phyloP scores from a whole-genome alignment of 2,329 filamentous ascomycete species.

The Thelonectria rubi region DNA sequence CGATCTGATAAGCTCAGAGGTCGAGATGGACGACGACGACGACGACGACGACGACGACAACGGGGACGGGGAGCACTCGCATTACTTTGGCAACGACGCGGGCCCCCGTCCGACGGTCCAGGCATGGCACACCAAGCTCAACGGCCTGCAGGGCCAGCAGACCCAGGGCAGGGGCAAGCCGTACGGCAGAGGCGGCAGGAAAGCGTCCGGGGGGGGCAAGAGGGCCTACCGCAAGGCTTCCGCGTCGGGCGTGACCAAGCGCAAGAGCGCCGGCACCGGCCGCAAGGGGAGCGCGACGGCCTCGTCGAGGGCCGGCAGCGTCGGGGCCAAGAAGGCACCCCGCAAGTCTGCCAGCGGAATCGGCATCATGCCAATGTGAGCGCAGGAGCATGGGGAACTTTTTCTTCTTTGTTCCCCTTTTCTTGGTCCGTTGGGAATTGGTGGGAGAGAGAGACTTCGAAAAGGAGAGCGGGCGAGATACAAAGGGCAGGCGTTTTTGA shows the following conservation, averaged over 20 bases:
- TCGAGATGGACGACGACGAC: constrained; percentile 50
- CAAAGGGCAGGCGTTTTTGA: constrained; percentile 29
- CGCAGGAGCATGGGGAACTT: background rate
- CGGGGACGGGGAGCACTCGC: constrained; percentile 55
- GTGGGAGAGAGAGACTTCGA: background rate
- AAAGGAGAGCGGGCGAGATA: background rate
- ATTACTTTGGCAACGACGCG: constrained; percentile 53
- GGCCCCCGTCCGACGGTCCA: constrained; percentile 43
- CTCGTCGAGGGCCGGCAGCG: constrained; percentile 33
- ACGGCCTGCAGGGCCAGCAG: constrained; percentile 42
- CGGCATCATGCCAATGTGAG: constrained; percentile 51
- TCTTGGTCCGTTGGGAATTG: no score
- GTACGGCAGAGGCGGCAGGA: constrained; percentile 43
- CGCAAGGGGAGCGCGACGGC: constrained; percentile 46
- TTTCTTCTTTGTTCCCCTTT: background rate
- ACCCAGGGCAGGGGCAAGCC: constrained; percentile 41
- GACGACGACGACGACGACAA: constrained; percentile 47
- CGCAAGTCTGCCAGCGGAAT: constrained; percentile 50
- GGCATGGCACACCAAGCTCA: constrained; percentile 47
- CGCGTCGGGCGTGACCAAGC: constrained; percentile 44
- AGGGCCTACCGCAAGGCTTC: constrained; percentile 34
- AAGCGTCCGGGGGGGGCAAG: constrained; percentile 34
- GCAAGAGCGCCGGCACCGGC: constrained; percentile 42
- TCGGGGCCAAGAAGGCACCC: constrained; percentile 39
- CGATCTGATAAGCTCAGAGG: constrained; percentile 62